These are phyloP conservation scores for Colletotrichum orbiculare DNA, from an alignment of 2,329 filamentous ascomycete species.

Conservation along the genomic window DNA sequence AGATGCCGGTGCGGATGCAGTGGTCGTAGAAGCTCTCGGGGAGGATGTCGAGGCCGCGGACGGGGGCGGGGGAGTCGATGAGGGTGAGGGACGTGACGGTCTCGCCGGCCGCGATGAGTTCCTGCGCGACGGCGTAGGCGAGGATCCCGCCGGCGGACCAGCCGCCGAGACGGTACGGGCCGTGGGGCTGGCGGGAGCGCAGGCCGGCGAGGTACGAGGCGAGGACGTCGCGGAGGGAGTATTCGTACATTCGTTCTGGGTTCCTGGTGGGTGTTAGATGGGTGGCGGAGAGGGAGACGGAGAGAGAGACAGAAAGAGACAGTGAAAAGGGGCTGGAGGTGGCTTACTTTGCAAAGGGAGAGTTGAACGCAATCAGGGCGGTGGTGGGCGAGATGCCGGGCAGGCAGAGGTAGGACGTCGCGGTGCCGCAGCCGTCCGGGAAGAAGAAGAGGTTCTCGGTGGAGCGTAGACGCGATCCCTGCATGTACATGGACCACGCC, in stretches of 20 bases:
- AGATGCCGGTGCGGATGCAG: conserved; percentile 77
- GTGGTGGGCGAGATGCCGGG: conserved; percentile 60
- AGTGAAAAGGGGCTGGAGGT: conserved; percentile 57
- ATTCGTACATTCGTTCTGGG: conserved; percentile 7
- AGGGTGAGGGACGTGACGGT: conserved; percentile 70
- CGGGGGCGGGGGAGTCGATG: conserved; percentile 74
- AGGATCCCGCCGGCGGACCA: conserved; percentile 84
- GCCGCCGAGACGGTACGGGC: conserved; percentile 75
- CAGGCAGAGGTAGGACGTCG: conserved; percentile 75
- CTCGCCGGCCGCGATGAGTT: conserved; percentile 68
- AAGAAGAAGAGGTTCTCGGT: conserved; percentile 64
- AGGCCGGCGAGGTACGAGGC: conserved; percentile 64
- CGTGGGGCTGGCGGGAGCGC: conserved; percentile 74
- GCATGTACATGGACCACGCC: conserved; percentile 36
- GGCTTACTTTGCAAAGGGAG: conserved; percentile 69
- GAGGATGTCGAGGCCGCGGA: conserved; percentile 71
- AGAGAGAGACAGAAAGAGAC: conserved; percentile 53
- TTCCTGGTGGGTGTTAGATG: too few relatives aligned
- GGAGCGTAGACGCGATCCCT: conserved; percentile 59
- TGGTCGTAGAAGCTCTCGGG: conserved; percentile 74
- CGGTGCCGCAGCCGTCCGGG: conserved; percentile 67
- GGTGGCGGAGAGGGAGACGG: too few relatives aligned
- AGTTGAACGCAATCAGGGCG: conserved; percentile 66
- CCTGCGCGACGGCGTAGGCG: conserved; percentile 73
- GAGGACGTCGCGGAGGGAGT: conserved; percentile 3